These are phyloP conservation scores for Plasmodium knowlesi DNA, from an alignment of 169 alveolate species.

Conservation along the genomic window DNA sequence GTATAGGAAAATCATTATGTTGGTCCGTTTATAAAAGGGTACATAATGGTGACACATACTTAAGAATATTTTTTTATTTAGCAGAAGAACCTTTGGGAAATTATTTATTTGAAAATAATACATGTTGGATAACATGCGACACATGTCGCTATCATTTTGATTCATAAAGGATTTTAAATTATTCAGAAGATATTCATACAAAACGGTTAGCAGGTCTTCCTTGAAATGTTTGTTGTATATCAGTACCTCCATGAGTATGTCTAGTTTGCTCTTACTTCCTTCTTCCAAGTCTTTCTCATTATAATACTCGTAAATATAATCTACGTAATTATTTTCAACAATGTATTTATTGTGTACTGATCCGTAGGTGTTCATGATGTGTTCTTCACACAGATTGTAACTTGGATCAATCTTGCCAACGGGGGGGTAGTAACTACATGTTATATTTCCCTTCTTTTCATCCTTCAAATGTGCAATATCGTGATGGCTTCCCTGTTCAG, in stretches of 20 bases:
- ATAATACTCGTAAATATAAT: constrained; percentile 69
- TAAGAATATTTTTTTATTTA: constrained; percentile 31
- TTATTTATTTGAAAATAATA: constrained; percentile 24
- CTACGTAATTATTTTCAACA: constrained; percentile 48
- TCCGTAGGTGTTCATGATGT: constrained; percentile 10
- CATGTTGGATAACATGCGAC: constrained; percentile 24
- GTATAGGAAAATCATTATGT: constrained; percentile 23
- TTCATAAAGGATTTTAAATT: constrained; percentile 27
- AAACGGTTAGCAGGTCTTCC: constrained; percentile 46
- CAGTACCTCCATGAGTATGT: constrained; percentile 41
- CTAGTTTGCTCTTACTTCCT: constrained; percentile 28
- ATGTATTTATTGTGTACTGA: constrained; percentile 57
- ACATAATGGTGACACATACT: constrained; percentile 56
- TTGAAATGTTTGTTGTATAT: constrained; percentile 50
- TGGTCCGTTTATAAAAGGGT: constrained; percentile 28
- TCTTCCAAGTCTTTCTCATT: constrained; percentile 45
- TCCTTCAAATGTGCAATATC: background rate
- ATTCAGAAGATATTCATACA: constrained; percentile 38
- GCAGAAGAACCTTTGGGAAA: constrained; percentile 1
- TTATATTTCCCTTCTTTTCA: background rate
- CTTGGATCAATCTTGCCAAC: background rate
- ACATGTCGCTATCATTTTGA: constrained; percentile 18
- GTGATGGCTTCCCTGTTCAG: background rate
- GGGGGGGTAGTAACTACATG: background rate
- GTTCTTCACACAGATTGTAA: background rate